Percentiles rank a stretch among this genome's conserved stretches.
These are phyloP conservation scores for Gymnopilus junonius DNA, from an alignment of 768 basidiomycete species.

Conservation along the genomic window DNA sequence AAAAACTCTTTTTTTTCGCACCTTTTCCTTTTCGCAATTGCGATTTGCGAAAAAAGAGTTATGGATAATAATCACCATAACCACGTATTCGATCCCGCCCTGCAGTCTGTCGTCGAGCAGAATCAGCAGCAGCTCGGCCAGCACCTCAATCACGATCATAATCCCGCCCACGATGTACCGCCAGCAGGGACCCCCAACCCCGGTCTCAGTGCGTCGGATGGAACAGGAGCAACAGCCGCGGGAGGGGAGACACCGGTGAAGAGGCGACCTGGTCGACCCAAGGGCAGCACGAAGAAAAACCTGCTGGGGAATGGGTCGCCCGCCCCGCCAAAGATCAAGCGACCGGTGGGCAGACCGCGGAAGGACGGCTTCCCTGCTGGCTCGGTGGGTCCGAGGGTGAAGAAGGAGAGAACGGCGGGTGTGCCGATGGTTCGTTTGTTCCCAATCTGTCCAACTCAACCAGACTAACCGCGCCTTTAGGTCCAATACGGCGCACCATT, in stretches of 20 bases:
- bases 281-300: conserved; percentile 79
- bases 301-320: conserved; percentile 34
- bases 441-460: conserved; percentile 3
- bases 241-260: conserved; percentile 41
- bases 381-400: conserved; percentile 55
- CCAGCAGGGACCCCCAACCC: conserved; percentile 1
- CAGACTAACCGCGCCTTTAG: background rate
- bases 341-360: conserved; percentile 80
- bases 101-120: background rate
- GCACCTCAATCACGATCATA: conserved; percentile 11
- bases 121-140: background rate
- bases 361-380: conserved; percentile 85
- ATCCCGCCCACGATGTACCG: conserved; percentile 2
- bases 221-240: no score
- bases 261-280: conserved; percentile 76
- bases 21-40: background rate
- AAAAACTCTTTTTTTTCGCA: conserved; percentile 23
- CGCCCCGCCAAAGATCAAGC: conserved; percentile 60
- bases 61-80: conserved; percentile 34
- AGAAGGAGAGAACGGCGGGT: conserved; percentile 27
- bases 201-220: conserved; percentile 3
- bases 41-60: no score
- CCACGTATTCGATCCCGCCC: conserved; percentile 29
- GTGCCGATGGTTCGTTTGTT: conserved; percentile 14
- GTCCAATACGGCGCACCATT: conserved; percentile 19